A percentile compares a stretch with the other conserved stretches of the same genome.
phyloP scores from a whole-genome alignment of 169 alveolate species.

The Plasmodium vinckei region DNA sequence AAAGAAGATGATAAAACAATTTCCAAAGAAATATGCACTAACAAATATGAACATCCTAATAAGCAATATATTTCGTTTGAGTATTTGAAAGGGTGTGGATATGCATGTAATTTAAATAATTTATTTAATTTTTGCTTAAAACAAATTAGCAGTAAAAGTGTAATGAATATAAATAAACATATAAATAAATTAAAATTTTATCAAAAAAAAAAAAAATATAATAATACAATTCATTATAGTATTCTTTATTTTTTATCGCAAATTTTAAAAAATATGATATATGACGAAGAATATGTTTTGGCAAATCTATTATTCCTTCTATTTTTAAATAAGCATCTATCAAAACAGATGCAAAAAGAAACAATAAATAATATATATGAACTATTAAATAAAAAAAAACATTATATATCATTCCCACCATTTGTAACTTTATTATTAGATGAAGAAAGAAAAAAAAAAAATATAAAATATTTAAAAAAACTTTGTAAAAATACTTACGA shows the following conservation, averaged over 20 bases:
- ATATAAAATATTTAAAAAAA: conserved; percentile 19
- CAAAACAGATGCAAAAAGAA: conserved; percentile 29
- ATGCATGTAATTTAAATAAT: not conserved
- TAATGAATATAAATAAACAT: conserved; percentile 31
- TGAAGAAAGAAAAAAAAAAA: conserved; percentile 33
- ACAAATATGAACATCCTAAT: too few species aligned
- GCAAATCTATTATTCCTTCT: conserved; percentile 21
- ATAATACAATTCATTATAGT: conserved; percentile 11
- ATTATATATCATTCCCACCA: conserved; percentile 45
- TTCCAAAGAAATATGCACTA: too few species aligned
- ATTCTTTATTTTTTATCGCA: conserved; percentile 20
- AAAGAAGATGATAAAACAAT: not conserved
- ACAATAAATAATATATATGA: conserved; percentile 50
- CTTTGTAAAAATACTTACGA: conserved; percentile 1
- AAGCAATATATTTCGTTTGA: too few species aligned
- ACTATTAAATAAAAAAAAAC: conserved; percentile 39
- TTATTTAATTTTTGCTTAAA: conserved; percentile 16
- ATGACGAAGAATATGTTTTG: conserved; percentile 1
- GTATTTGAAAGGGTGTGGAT: too few species aligned
- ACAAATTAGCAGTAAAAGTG: conserved; percentile 30
- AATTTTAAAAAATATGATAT: conserved; percentile 14
- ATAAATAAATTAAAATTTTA: conserved; percentile 13
- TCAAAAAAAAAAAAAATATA: conserved; percentile 24
- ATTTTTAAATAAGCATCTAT: conserved; percentile 19
- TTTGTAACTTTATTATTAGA: conserved; percentile 53